A percentile compares a stretch with the other conserved stretches of the same genome.
Evolutionary conservation across 2,329 filamentous ascomycete species (phyloP).

Genomic region (Fusarium sp.): DNA sequence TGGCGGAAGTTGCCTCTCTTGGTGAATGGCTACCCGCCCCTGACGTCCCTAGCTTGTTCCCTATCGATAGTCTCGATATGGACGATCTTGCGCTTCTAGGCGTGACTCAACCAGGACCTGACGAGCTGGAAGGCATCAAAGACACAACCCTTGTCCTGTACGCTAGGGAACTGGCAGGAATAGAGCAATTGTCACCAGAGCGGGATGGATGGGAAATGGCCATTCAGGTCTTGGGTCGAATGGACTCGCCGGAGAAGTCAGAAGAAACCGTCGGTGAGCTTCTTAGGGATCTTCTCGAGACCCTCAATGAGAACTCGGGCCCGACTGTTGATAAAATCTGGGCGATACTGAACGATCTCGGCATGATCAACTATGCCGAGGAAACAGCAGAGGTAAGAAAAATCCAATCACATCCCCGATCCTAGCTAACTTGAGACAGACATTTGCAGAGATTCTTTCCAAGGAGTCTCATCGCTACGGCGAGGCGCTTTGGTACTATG

Average conservation of each 20-base stretch:
- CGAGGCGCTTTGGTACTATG: constrained; percentile 89
- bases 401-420: background rate
- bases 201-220: constrained; percentile 90
- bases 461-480: constrained; percentile 82
- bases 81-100: constrained; percentile 87
- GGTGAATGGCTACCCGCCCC: constrained; percentile 79
- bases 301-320: constrained; percentile 72
- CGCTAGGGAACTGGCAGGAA: constrained; percentile 72
- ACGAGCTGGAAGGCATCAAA: constrained; percentile 74
- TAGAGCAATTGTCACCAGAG: constrained; percentile 59
- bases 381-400: constrained; percentile 80
- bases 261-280: constrained; percentile 80
- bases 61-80: constrained; percentile 77
- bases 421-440: constrained; percentile 61
- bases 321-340: constrained; percentile 84
- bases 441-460: constrained; percentile 83
- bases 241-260: constrained; percentile 78
- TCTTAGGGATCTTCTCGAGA: constrained; percentile 72
- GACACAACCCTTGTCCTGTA: constrained; percentile 84
- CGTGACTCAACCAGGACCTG: constrained; percentile 67
- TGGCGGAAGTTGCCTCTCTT: constrained; percentile 85
- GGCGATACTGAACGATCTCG: constrained; percentile 79
- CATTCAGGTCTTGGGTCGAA: constrained; percentile 81
- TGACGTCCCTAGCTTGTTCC: constrained; percentile 56
- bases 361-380: constrained; percentile 81